Percentiles rank a stretch among this genome's conserved stretches.
These are phyloP conservation scores for Sextonia rubra DNA, from an alignment of 164 flowering plant genomes.

Conservation along the genomic window DNA sequence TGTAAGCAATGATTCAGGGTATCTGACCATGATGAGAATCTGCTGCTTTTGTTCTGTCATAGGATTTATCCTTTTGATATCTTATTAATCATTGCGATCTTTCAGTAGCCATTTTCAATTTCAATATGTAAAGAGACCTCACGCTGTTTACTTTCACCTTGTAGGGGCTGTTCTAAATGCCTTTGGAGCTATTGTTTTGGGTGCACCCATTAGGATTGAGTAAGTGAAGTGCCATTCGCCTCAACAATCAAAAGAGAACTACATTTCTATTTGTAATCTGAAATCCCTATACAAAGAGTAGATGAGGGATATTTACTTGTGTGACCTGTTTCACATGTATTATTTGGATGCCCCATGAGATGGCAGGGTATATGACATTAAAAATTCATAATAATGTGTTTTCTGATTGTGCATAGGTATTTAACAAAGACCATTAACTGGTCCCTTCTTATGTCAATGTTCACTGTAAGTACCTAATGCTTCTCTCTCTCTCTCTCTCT, in stretches of 20 bases:
- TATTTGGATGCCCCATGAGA: not conserved
- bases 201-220: slow-evolving; percentile 78
- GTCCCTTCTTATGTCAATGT: slow-evolving; percentile 80
- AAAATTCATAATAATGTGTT: not conserved
- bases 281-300: not conserved
- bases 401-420: slow-evolving; percentile 37
- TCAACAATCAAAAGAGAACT: not conserved
- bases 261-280: not conserved
- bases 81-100: not conserved
- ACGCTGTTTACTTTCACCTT: slow-evolving; percentile 6
- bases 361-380: not conserved
- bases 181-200: slow-evolving; percentile 76
- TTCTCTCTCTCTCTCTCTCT: not conserved
- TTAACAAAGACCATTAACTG: slow-evolving; percentile 56
- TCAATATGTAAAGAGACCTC: not conserved
- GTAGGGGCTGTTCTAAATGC: slow-evolving; percentile 75
- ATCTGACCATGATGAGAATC: not conserved
- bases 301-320: not conserved
- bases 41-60: not conserved
- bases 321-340: not conserved
- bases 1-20: not conserved
- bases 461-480: slow-evolving; percentile 53
- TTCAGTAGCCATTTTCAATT: not conserved
- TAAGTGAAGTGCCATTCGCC: slow-evolving; percentile 34
- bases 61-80: not conserved